Base-by-base conservation (phyloP, 2,329 filamentous ascomycete species). In the Diplodia sapinea region DNA sequence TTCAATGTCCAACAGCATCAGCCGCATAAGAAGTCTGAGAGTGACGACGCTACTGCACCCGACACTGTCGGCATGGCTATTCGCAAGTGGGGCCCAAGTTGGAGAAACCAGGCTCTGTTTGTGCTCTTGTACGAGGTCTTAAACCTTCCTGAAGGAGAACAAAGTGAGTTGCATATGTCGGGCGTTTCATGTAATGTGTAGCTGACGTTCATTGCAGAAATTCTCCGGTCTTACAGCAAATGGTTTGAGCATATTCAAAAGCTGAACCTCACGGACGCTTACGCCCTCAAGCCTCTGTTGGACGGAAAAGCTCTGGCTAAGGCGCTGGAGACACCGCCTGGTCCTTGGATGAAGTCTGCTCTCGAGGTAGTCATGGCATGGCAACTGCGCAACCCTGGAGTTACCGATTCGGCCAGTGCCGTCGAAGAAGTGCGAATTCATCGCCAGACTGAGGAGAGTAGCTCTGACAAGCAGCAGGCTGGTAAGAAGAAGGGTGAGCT, bases 311-410 rank as follows among this genome's bases (percentile, higher is more conserved):
- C 89, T 64, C 85, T 98, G 23, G 86, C 88, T 20, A 85, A 88
- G 70, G 87, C 86, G 4, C 82, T 98, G 3, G 81, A 79, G 20
- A 87, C 85, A 0, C 88, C 88, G 70, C 89, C 91, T 0, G 93
- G 92, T 0, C 88, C 84, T n/a, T 98, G 94, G 94, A 91, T 96
- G 85, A 88, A 88, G 65, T 84, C 85, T 55, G 93, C 93, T 3
- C 81, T 97, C 56, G 90, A 96, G 38, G 82, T 93, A 4, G 91
- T 92, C 69, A 87, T 96, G 78, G 88, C 89, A 69, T 98, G 94
- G 93, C 95, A 98, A 79, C 85, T 98, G 64, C 86, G 92, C 47
- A 88, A 98, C 74, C 92, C 93, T 0, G 83, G 83, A 4, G 82
- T 82, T 68, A 86, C 84, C 3, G 89, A 94, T 70, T 79, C 84